Evolutionary conservation across 345 rosid genomes (phyloP).

Genomic region (Salix arbutifolia): DNA sequence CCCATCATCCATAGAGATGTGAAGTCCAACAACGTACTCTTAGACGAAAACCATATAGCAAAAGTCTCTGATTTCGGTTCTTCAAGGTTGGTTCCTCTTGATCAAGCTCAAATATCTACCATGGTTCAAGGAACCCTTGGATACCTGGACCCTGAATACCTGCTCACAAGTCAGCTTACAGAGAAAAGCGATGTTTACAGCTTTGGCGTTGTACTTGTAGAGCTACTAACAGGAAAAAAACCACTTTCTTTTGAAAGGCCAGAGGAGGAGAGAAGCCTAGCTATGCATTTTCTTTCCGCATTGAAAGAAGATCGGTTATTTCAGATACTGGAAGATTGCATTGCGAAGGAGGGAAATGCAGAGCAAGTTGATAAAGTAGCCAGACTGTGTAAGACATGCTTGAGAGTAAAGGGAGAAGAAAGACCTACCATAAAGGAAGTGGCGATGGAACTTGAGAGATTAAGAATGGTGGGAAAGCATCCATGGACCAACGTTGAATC

Average conservation of each 20-base stretch:
- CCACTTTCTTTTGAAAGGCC: neutral
- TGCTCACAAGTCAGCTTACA: neutral
- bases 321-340: neutral
- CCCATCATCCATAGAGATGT: too few relatives aligned
- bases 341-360: too few relatives aligned
- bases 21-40: too few relatives aligned
- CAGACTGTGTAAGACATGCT: neutral
- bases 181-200: slow-evolving; percentile 1
- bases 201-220: too few relatives aligned
- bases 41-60: too few relatives aligned
- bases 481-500: too few relatives aligned
- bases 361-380: neutral
- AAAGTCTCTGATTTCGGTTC: too few relatives aligned
- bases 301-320: neutral
- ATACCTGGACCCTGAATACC: too few relatives aligned
- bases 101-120: too few relatives aligned
- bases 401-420: neutral
- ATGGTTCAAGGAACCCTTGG: too few relatives aligned
- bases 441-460: neutral
- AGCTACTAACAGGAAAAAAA: neutral
- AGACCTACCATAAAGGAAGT: slow-evolving; percentile 6
- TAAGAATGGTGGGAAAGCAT: neutral
- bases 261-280: neutral
- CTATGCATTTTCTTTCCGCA: neutral
- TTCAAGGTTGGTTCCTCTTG: too few relatives aligned